These are phyloP conservation scores for Juncus inflexus DNA, from an alignment of 176 grass and related monocot species.

Conservation along the genomic window DNA sequence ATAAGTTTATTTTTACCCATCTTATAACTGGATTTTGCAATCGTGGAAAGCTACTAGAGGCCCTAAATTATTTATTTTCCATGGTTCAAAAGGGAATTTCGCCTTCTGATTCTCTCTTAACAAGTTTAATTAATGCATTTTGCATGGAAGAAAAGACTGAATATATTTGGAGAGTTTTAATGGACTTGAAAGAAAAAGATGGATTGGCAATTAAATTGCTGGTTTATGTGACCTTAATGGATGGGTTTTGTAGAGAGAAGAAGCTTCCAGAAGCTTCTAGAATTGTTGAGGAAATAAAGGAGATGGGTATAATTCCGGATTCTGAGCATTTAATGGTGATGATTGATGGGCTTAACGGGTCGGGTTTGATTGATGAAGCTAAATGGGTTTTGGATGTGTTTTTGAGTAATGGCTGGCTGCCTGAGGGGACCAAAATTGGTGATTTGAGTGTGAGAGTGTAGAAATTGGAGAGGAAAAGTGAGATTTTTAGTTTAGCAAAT, in stretches of 20 bases:
- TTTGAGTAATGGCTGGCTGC: conserved; percentile 37
- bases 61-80: conserved; percentile 34
- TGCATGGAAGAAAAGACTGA: conserved; percentile 32
- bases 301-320: conserved; percentile 30
- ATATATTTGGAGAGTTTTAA: conserved; percentile 36
- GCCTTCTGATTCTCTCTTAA: conserved; percentile 28
- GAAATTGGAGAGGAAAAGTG: conserved; percentile 27
- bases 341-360: conserved; percentile 28
- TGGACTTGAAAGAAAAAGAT: conserved; percentile 43
- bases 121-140: conserved; percentile 39
- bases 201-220: conserved; percentile 18
- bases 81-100: conserved; percentile 51
- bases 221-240: conserved; percentile 33
- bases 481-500: neutral
- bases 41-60: conserved; percentile 52
- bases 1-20: conserved; percentile 38
- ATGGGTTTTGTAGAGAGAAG: conserved; percentile 31
- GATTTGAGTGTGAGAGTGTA: conserved; percentile 16
- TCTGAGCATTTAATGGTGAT: conserved; percentile 30
- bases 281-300: conserved; percentile 47
- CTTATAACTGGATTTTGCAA: conserved; percentile 54
- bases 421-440: conserved; percentile 31
- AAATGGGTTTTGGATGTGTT: conserved; percentile 40
- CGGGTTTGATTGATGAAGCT: conserved; percentile 40
- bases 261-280: conserved; percentile 38